phyloP scores from a whole-genome alignment of 257 asterid genomes.

The Cordia subcordata region DNA sequence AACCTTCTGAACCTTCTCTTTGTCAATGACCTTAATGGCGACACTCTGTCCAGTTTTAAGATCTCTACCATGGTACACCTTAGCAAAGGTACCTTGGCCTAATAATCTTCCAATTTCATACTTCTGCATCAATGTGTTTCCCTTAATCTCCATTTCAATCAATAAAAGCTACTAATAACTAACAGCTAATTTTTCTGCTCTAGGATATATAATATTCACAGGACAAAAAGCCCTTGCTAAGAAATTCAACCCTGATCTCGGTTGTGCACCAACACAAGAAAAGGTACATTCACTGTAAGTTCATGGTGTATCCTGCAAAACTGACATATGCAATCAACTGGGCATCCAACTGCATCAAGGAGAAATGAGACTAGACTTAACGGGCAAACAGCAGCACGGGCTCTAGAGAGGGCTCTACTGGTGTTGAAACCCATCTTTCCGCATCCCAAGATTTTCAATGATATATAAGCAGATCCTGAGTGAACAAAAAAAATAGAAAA shows the following conservation, averaged over 20 bases:
- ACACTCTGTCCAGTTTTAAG: constrained; percentile 56
- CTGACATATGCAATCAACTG: constrained; percentile 1
- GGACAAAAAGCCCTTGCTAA: constrained; percentile 21
- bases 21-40: constrained; percentile 78
- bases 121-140: constrained; percentile 58
- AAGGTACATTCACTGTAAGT: constrained; percentile 9
- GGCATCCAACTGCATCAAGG: constrained; percentile 16
- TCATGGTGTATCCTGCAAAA: constrained; percentile 25
- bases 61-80: constrained; percentile 69
- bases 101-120: constrained; percentile 79
- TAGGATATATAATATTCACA: constrained; percentile 7
- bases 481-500: constrained; percentile 1
- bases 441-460: constrained; percentile 34
- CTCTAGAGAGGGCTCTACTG: constrained; percentile 15
- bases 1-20: constrained; percentile 56
- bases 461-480: constrained; percentile 22
- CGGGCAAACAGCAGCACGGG: constrained; percentile 12
- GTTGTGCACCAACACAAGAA: constrained; percentile 21
- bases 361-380: constrained; percentile 11
- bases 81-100: constrained; percentile 85
- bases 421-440: constrained; percentile 40
- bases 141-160: constrained; percentile 40
- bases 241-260: constrained; percentile 26
- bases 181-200: constrained; percentile 22
- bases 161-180: constrained; percentile 18